These are phyloP conservation scores for Dothideomycetes sp. DNA, from an alignment of 2,329 filamentous ascomycete genomes.

Conservation along the genomic window DNA sequence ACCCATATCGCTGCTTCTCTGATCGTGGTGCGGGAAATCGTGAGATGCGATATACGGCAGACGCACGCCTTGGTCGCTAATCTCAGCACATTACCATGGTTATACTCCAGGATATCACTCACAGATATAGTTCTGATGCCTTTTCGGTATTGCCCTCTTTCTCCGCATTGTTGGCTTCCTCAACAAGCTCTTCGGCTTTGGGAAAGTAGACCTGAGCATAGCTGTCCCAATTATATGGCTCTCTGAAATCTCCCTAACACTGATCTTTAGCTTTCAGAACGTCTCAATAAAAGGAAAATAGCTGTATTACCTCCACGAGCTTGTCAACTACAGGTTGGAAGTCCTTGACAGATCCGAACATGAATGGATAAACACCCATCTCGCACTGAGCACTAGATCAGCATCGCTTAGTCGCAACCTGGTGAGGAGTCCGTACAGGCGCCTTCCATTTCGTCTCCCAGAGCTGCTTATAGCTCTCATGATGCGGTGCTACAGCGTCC, in stretches of 20 bases:
- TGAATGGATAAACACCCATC: slow-evolving; percentile 53
- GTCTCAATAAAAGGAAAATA: not conserved
- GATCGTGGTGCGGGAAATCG: slow-evolving; percentile 51
- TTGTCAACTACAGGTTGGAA: slow-evolving; percentile 59
- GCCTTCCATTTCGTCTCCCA: slow-evolving; percentile 72
- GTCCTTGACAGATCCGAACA: slow-evolving; percentile 57
- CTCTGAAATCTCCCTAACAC: slow-evolving; percentile 45
- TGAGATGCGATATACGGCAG: slow-evolving; percentile 61
- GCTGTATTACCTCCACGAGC: slow-evolving; percentile 41
- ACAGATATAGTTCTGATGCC: slow-evolving; percentile 52
- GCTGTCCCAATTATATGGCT: slow-evolving; percentile 49
- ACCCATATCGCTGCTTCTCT: slow-evolving; percentile 47
- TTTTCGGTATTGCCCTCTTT: slow-evolving; percentile 36
- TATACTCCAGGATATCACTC: slow-evolving; percentile 9
- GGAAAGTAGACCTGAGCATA: slow-evolving; percentile 55
- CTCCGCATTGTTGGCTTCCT: slow-evolving; percentile 41
- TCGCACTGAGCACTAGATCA: slow-evolving; percentile 16
- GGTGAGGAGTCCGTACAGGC: slow-evolving; percentile 36
- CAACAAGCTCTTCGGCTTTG: slow-evolving; percentile 46
- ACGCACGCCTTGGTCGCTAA: slow-evolving; percentile 40
- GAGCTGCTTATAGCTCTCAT: slow-evolving; percentile 34
- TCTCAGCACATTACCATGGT: slow-evolving; percentile 9
- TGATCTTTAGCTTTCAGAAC: not conserved
- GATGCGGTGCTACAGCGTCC: slow-evolving; percentile 29
- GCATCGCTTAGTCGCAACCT: slow-evolving; percentile 22